phyloP scores from a whole-genome alignment of 352 stramenopile genomes.

The Salisapilia sapeloensis region DNA sequence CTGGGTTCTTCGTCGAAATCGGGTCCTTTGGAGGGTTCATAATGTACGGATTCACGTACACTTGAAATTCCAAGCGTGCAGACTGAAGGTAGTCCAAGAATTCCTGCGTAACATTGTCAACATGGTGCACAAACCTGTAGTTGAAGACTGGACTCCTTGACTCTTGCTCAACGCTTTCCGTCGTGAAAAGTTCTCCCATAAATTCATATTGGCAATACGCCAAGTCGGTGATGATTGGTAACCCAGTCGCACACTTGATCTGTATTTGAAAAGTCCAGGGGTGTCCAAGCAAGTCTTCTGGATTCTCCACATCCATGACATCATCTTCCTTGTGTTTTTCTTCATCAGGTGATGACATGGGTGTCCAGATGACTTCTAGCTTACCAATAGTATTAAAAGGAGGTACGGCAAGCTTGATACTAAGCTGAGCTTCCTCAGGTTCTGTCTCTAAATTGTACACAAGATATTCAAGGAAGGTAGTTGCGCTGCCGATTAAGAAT shows the following conservation, averaged over 20 bases:
- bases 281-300: slow-evolving; percentile 71
- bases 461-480: slow-evolving; percentile 86
- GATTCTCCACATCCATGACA: slow-evolving; percentile 51
- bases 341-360: slow-evolving; percentile 54
- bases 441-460: slow-evolving; percentile 87
- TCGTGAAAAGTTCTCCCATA: slow-evolving; percentile 83
- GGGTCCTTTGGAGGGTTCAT: slow-evolving; percentile 68
- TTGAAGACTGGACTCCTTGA: slow-evolving; percentile 80
- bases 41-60: slow-evolving; percentile 83
- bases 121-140: slow-evolving; percentile 79
- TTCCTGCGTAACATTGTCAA: slow-evolving; percentile 70
- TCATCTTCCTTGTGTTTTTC: slow-evolving; percentile 53
- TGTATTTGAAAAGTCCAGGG: slow-evolving; percentile 82
- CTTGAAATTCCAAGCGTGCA: slow-evolving; percentile 68
- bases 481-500: slow-evolving; percentile 83
- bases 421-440: slow-evolving; percentile 74
- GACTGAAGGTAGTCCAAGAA: slow-evolving; percentile 80
- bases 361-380: slow-evolving; percentile 81
- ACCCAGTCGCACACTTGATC: slow-evolving; percentile 63
- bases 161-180: slow-evolving; percentile 81
- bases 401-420: slow-evolving; percentile 81
- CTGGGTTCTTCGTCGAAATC: slow-evolving; percentile 58
- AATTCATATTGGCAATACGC: slow-evolving; percentile 91
- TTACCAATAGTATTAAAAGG: slow-evolving; percentile 89
- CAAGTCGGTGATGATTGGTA: slow-evolving; percentile 81